These are phyloP conservation scores for Orbilia ellipsospora DNA, from an alignment of 2,329 filamentous ascomycete species.

Conservation along the genomic window DNA sequence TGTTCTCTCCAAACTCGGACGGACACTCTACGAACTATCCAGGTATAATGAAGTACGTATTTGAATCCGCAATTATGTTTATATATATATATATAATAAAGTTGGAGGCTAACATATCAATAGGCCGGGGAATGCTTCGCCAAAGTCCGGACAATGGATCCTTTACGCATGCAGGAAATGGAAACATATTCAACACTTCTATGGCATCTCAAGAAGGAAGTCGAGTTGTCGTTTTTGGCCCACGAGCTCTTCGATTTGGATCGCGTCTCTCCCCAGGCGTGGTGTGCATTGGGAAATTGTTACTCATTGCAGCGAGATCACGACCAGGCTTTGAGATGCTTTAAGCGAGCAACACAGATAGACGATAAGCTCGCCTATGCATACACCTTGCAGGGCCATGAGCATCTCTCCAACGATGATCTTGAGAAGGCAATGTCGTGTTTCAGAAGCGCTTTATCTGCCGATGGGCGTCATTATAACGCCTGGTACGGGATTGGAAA, in stretches of 20 bases:
- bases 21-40: constrained; percentile 89
- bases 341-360: constrained; percentile 91
- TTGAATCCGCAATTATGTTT: too few relatives aligned
- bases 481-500: constrained; percentile 92
- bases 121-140: constrained; percentile 84
- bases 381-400: constrained; percentile 94
- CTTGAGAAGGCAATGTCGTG: constrained; percentile 92
- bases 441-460: constrained; percentile 85
- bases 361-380: constrained; percentile 93
- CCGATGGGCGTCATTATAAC: constrained; percentile 92
- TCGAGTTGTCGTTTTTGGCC: constrained; percentile 88
- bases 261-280: constrained; percentile 90
- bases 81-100: too few relatives aligned
- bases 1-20: constrained; percentile 90
- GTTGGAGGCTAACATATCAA: constrained; percentile 27
- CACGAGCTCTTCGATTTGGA: constrained; percentile 89
- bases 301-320: constrained; percentile 93
- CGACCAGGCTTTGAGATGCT: constrained; percentile 92
- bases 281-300: constrained; percentile 94
- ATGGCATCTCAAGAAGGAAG: constrained; percentile 96
- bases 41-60: constrained; percentile 74
- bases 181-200: constrained; percentile 98
- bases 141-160: constrained; percentile 80
- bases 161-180: constrained; percentile 90
- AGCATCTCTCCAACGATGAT: constrained; percentile 95